Evolutionary conservation across 106 monocot species (phyloP).

Genomic region (Platanthera guangdongensis): DNA sequence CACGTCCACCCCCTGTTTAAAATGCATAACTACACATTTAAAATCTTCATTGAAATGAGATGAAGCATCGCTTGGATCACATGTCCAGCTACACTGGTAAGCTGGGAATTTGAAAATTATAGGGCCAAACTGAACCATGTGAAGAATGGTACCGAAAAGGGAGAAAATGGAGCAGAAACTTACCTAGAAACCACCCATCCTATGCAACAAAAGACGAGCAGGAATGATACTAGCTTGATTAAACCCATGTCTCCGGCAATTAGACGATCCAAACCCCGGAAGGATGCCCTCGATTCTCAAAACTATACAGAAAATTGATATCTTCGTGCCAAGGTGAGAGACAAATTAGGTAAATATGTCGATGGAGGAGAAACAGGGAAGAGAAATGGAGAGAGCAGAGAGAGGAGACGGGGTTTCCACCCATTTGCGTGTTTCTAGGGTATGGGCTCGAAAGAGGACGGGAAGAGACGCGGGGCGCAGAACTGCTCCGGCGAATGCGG

Average conservation of each 20-base stretch:
- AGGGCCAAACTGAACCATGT: not conserved
- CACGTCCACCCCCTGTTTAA: not conserved
- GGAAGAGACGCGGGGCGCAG: not conserved
- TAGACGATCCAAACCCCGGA: not conserved
- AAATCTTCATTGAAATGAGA: not conserved
- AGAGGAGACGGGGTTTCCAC: not conserved
- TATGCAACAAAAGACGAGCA: not conserved
- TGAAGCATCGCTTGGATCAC: not conserved
- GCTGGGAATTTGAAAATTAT: not conserved
- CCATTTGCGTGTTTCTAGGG: constrained; percentile 4
- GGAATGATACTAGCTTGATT: not conserved
- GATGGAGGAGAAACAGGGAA: not conserved
- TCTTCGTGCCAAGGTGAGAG: not conserved
- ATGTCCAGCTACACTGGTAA: not conserved
- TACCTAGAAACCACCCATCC: constrained; percentile 6
- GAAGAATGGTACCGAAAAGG: not conserved
- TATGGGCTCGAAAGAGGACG: not conserved
- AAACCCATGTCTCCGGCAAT: not conserved
- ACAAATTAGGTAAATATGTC: not conserved
- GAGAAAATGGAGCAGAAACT: not conserved
- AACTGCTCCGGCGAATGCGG: not conserved
- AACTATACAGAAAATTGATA: not conserved
- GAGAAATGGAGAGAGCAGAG: not conserved
- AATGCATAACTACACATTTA: not conserved
- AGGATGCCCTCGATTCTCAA: not conserved